Base-by-base conservation (phyloP, 208 protist genomes). In the Acanthamoeba healyi region DNA sequence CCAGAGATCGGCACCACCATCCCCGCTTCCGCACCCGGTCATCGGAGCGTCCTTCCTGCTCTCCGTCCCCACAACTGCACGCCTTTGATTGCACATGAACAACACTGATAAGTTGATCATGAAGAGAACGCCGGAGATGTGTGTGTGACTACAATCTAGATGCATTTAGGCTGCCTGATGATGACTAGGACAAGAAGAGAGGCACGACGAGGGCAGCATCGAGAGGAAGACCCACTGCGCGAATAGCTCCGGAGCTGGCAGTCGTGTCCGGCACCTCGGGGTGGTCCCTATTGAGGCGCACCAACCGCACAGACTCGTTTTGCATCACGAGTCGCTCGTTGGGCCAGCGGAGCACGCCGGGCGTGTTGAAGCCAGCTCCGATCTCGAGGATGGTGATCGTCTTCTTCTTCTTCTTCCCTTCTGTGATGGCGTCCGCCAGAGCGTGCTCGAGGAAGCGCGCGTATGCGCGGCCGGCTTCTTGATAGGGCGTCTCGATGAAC, bases 381-480 rank as follows among this genome's bases (percentile, higher is more conserved):
- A 79, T 79, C 67, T 79, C 67, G 17, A 79, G 67, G 6, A 79
- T 79, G 36, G 36, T 24, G 12, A 79, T 17, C 36, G 67, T 79
- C 15, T 44, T 29, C 12, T 9, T 9, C 5, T 46, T 44, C 54
- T 79, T 29, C 67, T 26, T 79, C 38, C 34, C 5, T 46, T 26
- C 19, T 9, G 12, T 29, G 67, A 22, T 44, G 67, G 34, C 67
- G 12, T 79, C 36, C 67, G 42, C 36, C 1, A 72, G 29, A 12
- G 63, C 63, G 9, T 40, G 9, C 29, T 40, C 17, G 36, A 79
- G 6, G 36, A 79, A 79, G 0, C 38, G 32, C 22, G 7, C 17
- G 38, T 79, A 79, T 5, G 67, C 67, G 6, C 19, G 67, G 24
- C 67, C 67, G 24, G 29, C 12, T 9, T 44, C 67, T 0, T n/a